Percentiles rank a stretch among this genome's conserved stretches.
These are phyloP conservation scores for Rubia tinctorum DNA, from an alignment of 305 asterid species.

Conservation along the genomic window DNA sequence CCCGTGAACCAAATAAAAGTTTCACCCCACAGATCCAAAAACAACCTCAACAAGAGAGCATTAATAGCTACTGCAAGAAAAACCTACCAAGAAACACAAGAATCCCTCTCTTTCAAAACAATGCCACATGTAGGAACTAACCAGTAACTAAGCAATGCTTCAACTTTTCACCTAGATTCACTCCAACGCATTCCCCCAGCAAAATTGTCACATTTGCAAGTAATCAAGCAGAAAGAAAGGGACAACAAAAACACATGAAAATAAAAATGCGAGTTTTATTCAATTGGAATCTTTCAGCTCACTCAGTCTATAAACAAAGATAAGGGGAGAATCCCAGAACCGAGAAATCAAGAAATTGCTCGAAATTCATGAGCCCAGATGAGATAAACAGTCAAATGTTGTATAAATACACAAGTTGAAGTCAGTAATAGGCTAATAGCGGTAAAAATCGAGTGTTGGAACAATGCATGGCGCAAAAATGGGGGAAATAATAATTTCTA, in stretches of 20 bases:
- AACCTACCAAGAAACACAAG: slow-evolving; percentile 20
- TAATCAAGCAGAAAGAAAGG: slow-evolving; percentile 28
- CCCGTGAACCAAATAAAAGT: slow-evolving; percentile 33
- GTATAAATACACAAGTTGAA: slow-evolving; percentile 6
- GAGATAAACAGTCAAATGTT: slow-evolving; percentile 24
- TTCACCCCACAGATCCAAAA: slow-evolving; percentile 44
- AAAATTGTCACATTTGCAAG: slow-evolving; percentile 27
- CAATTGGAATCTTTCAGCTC: slow-evolving; percentile 18
- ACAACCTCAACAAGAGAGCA: slow-evolving; percentile 8
- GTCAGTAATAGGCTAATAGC: slow-evolving; percentile 21
- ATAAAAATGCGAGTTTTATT: slow-evolving; percentile 13
- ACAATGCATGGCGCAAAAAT: slow-evolving; percentile 33
- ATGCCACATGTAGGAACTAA: slow-evolving; percentile 30
- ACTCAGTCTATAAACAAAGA: slow-evolving; percentile 4
- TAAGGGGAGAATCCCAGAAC: slow-evolving; percentile 9
- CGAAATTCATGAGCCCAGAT: slow-evolving; percentile 46
- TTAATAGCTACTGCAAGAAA: slow-evolving; percentile 21
- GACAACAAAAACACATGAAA: slow-evolving; percentile 19
- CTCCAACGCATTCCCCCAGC: slow-evolving; percentile 22
- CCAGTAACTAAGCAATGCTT: slow-evolving; percentile 19
- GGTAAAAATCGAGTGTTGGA: slow-evolving; percentile 25
- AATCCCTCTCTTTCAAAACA: slow-evolving; percentile 21
- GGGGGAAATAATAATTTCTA: slow-evolving; percentile 6
- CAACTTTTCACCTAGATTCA: slow-evolving; percentile 38
- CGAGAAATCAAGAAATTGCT: background rate